Base-by-base conservation (phyloP, 768 basidiomycete genomes). In the Steccherinum ochraceum region DNA sequence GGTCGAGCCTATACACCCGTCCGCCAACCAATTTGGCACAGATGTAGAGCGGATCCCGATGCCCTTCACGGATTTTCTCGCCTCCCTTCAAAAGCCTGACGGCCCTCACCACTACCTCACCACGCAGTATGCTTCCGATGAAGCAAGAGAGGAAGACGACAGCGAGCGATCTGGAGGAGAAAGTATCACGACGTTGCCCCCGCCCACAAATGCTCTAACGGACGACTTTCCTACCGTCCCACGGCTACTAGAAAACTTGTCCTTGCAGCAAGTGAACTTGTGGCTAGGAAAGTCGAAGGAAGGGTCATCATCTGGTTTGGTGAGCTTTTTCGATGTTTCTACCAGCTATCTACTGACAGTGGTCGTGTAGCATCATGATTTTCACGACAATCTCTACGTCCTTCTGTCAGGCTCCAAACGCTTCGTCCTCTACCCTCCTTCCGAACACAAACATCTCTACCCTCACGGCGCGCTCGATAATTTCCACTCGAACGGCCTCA, bases 381-480 rank as follows among this genome's bases (percentile, higher is more conserved):
- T 64, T 41, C 65, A 67, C 49, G 65, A 67, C 56, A 67, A 67
- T 49, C 59, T 67, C 19, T 67, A 67, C 54, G 58, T 58, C 48
- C 58, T 67, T 11, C 51, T 67, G 21, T 52, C 54, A 11, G 65
- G 65, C 12, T 46, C 50, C n/a, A 67, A 67, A 46, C 63, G 65
- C 24, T 67, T 67, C 55, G 62, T 67, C 27, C 58, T 67, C 39
- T 67, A 56, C 48, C 64, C 65, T 2, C 65, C 65, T 2, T 42
- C 53, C 2, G 61, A 61, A 39, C 21, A 56, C 16, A 18, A 53
- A 21, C 26, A 64, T 41, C 59, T 67, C 10, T 60, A 62, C 21
- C 61, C 63, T 2, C 50, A 64, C 45, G 63, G 63, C 25, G 56
- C 51, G 11, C 55, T 67, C 12, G 56, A 58, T 26, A 47, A 27